Base-by-base conservation (phyloP, 352 stramenopile species). In the Phytopythium chamaehyphon region DNA sequence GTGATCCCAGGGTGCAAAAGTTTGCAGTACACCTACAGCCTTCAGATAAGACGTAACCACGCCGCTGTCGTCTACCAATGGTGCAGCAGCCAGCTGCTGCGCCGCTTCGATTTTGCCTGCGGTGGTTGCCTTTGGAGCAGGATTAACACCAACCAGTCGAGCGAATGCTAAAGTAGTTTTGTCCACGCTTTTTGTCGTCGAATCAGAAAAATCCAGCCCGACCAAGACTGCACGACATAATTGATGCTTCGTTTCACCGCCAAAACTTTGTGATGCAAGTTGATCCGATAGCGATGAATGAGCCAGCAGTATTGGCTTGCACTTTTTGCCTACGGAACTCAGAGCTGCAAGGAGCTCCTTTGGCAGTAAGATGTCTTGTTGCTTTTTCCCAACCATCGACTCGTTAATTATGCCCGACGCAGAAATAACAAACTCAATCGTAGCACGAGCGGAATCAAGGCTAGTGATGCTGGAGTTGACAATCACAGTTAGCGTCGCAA, bases 281-380 rank as follows among this genome's bases (percentile, higher is more conserved):
- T 39, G 59, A n/a, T 68, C 71, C 47, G 55, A 51, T 24, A 77
- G 38, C 14, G 23, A 21, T n/a, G 61, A 39, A 40, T 82, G 59
- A n/a, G 52, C 54, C 19, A 62, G 57, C 10, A 82, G 33, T 16
- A 64, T 49, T 16, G 55, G 55, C 1, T 49, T 53, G 18, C 68
- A 75, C 45, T 79, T 82, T n/a, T 56, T 53, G 6, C 62, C 62
- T 3, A 82, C 50, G n/a, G 39, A 35, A 47, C 26, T 42, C 19
- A 62, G 19, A 14, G 31, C 19, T 3, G 38, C 18, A 18, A 28
- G 7, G 1, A 51, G 14, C 11, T 51, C 46, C 28, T 21, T 10
- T 10, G 46, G 31, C 0, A 51, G 12, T 5, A 22, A 14, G 7
- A 10, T 28, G 16, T 55, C 24, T 16, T 23, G 19, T 31, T 19